phyloP scores from a whole-genome alignment of 2,329 filamentous ascomycete genomes.

The Xylaria sp. region DNA sequence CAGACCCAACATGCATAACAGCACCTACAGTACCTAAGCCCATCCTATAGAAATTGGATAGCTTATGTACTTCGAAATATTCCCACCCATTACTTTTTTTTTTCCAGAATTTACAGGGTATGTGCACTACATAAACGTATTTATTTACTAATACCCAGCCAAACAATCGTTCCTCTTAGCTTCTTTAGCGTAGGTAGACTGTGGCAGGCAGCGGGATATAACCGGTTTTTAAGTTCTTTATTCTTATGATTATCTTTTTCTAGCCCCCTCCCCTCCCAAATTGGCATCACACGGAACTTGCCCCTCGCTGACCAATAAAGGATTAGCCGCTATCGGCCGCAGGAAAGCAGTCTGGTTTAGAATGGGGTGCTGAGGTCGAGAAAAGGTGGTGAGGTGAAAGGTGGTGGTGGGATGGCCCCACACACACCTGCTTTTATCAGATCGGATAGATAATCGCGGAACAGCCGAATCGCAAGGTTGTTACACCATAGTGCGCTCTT shows the following conservation, averaged over 20 bases:
- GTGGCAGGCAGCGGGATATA: background rate
- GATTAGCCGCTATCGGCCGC: conserved; percentile 30
- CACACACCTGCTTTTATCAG: conserved; percentile 37
- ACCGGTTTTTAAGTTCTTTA: background rate
- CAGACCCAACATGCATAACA: conserved; percentile 11
- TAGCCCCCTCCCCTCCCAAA: background rate
- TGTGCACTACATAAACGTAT: background rate
- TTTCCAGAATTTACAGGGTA: no score
- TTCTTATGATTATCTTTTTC: conserved; percentile 19
- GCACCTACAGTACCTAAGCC: background rate
- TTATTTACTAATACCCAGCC: background rate
- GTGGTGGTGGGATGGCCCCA: conserved; percentile 23
- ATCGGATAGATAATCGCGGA: conserved; percentile 39
- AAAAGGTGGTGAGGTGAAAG: background rate
- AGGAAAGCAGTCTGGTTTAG: conserved; percentile 2
- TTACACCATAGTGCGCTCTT: conserved; percentile 16
- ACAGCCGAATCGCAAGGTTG: conserved; percentile 1
- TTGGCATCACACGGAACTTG: conserved; percentile 6
- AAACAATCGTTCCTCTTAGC: background rate
- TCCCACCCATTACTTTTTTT: background rate
- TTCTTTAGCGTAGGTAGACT: background rate
- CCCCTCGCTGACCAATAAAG: background rate
- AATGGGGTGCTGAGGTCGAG: conserved; percentile 16
- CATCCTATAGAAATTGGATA: background rate
- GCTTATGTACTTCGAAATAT: background rate